Evolutionary conservation across 306 rosid species (phyloP), one percentile per base, ranked within the genome.

Genomic region (Vigna angularis): DNA sequence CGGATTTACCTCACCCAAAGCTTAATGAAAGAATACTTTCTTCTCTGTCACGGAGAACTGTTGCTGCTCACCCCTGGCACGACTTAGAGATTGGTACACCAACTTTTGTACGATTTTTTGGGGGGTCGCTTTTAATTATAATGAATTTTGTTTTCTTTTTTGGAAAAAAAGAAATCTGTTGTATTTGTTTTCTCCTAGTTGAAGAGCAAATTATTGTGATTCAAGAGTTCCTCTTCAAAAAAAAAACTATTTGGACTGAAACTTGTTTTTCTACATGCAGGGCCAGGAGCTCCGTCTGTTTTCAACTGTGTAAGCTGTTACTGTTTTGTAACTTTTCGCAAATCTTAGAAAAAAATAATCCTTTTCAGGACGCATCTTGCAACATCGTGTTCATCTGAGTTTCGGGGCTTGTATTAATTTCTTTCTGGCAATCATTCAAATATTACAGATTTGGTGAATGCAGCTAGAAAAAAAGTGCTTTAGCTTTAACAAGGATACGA

Each of bases 31-130:
- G 98, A 79, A 95, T 92, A 59, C 92, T 95, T 56, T 84, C 97
- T 76, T 95, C 98, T 0, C 70, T 95, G 89, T 91, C 97, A 0
- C 76, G 93, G 65, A 92, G 98, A 89, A 82, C 96, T 65, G 79
- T 92, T 76, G 98, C 98, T 66, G 98, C 98, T 82, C 99, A 95
- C 80, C 97, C 99, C 34, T 95, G 99, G 99, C 99, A 95, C 57
- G 99, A 95, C 77, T 79, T 95, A 45, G 99, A 95, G 89, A 95
- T 95, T 38, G 98, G 99, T 95, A 82, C 20, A 26, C 7, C 26
- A 40, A 22, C n/a, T 56, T 32, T 14, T 38, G 22, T 52, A 15
- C 26, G 38, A 55, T 64, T 45, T 53, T 70, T 38, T 77, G 3
- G 7, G 32, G 9, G 3, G 7, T 67, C 44, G 9, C 51, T 7